These are phyloP conservation scores for Tolypocladium cylindrosporum DNA, from an alignment of 2,329 filamentous ascomycete species.

Conservation along the genomic window DNA sequence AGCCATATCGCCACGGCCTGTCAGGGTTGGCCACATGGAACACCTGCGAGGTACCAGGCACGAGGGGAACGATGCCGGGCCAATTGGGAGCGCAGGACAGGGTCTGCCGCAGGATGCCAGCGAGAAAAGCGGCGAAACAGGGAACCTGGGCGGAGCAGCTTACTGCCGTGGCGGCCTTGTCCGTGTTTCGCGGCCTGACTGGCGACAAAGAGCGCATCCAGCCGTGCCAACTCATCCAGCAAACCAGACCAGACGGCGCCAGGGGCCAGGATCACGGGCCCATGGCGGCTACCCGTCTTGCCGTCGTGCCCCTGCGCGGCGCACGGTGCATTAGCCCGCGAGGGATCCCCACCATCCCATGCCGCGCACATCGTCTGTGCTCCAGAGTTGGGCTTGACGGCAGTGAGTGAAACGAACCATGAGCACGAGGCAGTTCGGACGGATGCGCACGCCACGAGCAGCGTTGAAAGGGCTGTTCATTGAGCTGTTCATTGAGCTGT, in stretches of 20 bases:
- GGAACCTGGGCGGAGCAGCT: not conserved
- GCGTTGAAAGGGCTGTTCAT: not conserved
- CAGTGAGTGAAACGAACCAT: not conserved
- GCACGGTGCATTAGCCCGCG: not conserved
- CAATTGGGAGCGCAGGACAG: slow-evolving; percentile 15
- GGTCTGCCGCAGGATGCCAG: not conserved
- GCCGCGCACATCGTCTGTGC: not conserved
- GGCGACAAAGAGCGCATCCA: not conserved
- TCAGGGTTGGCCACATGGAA: slow-evolving; percentile 28
- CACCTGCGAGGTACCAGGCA: slow-evolving; percentile 31
- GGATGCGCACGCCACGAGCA: not conserved
- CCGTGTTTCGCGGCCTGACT: not conserved
- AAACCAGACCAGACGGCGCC: not conserved
- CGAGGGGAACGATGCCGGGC: slow-evolving; percentile 13
- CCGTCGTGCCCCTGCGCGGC: not conserved
- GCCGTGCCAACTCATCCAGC: not conserved
- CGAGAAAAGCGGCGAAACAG: not conserved
- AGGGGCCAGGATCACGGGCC: not conserved
- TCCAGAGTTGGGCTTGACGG: not conserved
- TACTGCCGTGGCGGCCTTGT: not conserved
- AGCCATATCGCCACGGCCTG: slow-evolving; percentile 12
- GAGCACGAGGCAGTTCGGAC: not conserved
- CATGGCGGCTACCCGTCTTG: not conserved
- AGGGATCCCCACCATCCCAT: not conserved
- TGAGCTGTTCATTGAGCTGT: not conserved